Conservation (phyloP, 2,329 filamentous ascomycete species). For the Aureobasidium sp. region DNA sequence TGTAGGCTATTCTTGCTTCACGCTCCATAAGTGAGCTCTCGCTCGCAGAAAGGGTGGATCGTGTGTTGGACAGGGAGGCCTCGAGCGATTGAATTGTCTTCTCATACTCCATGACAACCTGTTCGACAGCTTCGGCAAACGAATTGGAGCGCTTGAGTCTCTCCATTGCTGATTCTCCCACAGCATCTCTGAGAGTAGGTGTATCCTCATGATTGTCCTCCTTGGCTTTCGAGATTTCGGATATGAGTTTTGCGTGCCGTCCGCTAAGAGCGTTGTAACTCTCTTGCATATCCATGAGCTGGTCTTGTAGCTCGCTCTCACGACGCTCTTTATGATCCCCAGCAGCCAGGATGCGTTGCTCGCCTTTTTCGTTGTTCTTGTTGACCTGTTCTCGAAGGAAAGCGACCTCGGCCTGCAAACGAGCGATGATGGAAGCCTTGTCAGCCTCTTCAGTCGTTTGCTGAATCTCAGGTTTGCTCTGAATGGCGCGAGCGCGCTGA, state of each 20-base stretch:
- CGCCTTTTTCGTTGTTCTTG: conserved; percentile 61
- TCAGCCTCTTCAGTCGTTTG: conserved; percentile 81
- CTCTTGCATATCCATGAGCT: conserved; percentile 84
- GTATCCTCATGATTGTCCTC: conserved; percentile 51
- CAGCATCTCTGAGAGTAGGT: conserved; percentile 50
- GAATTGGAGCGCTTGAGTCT: conserved; percentile 89
- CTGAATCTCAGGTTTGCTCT: conserved; percentile 95
- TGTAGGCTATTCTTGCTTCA: conserved; percentile 86
- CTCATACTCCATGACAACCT: conserved; percentile 94
- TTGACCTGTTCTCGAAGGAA: conserved; percentile 92
- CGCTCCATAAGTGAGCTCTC: conserved; percentile 85
- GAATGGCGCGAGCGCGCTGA: conserved; percentile 88
- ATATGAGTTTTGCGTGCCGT: conserved; percentile 89
- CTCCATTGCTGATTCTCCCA: conserved; percentile 73
- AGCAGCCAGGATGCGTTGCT: conserved; percentile 36
- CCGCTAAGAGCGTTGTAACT: conserved; percentile 87
- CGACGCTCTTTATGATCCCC: conserved; percentile 32
- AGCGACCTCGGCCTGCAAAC: conserved; percentile 84
- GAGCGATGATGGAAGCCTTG: conserved; percentile 87
- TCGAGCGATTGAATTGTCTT: conserved; percentile 95
- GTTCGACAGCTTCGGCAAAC: conserved; percentile 90
- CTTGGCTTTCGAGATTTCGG: conserved; percentile 80
- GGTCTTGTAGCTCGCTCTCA: conserved; percentile 85
- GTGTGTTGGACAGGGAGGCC: conserved; percentile 79
- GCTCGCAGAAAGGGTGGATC: conserved; percentile 69